phyloP scores from a whole-genome alignment of 768 basidiomycete genomes.

The Chlorophyllum brunneum region DNA sequence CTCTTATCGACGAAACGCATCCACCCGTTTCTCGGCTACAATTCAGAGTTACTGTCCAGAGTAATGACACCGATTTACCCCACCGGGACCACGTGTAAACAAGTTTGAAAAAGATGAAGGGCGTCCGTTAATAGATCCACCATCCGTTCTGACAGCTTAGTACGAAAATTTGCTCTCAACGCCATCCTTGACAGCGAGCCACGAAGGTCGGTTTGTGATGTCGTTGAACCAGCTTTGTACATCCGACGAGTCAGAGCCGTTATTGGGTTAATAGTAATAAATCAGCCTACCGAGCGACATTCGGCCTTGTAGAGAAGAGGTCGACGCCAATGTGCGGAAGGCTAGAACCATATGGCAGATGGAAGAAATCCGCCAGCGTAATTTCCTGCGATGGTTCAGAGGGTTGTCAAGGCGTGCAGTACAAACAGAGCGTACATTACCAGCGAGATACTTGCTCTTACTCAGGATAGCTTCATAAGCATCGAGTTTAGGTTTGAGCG shows the following conservation, averaged over 20 bases:
- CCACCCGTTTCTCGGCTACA: neutral
- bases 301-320: slow-evolving; percentile 34
- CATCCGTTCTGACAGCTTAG: too few relatives aligned
- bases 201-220: slow-evolving; percentile 18
- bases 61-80: neutral
- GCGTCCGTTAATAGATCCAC: too few relatives aligned
- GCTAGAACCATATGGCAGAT: slow-evolving; percentile 34
- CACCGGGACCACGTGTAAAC: too few relatives aligned
- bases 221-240: slow-evolving; percentile 23
- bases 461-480: slow-evolving; percentile 50
- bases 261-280: slow-evolving; percentile 39
- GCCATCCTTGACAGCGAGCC: slow-evolving; percentile 20
- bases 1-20: neutral
- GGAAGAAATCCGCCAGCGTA: slow-evolving; percentile 45
- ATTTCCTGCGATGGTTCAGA: slow-evolving; percentile 26
- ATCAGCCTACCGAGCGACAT: slow-evolving; percentile 46
- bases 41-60: neutral
- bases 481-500: slow-evolving; percentile 37
- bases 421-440: slow-evolving; percentile 38
- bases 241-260: slow-evolving; percentile 42
- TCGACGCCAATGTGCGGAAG: slow-evolving; percentile 22
- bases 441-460: slow-evolving; percentile 52
- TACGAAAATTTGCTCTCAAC: slow-evolving; percentile 11
- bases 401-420: neutral
- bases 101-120: too few relatives aligned